Conservation (phyloP, 1,284 basidiomycete genomes). For the Melampsora occidentalis region DNA sequence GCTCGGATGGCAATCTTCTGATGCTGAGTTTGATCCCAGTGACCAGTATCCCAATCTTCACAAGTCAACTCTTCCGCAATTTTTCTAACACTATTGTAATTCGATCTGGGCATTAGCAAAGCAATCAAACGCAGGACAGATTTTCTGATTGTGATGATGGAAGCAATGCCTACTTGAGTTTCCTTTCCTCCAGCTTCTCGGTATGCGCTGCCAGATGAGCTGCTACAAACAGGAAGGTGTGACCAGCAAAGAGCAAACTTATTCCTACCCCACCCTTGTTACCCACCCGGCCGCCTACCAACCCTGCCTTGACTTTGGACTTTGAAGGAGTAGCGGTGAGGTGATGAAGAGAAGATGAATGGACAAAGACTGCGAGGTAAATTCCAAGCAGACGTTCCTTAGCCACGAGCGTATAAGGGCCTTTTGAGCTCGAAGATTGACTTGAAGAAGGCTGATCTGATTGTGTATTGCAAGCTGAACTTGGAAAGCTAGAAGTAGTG, state of each 20-base stretch:
- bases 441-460: neutral
- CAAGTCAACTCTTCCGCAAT: neutral
- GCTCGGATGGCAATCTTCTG: neutral
- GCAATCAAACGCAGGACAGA: no score
- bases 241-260: constrained; percentile 69
- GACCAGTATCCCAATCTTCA: neutral
- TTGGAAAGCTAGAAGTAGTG: neutral
- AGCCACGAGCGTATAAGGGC: constrained; percentile 70
- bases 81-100: neutral
- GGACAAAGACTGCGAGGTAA: constrained; percentile 58
- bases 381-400: constrained; percentile 87
- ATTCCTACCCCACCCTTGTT: constrained; percentile 72
- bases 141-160: no score
- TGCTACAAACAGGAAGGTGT: constrained; percentile 76
- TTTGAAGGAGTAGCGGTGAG: constrained; percentile 55
- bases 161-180: neutral
- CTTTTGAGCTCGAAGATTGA: neutral
- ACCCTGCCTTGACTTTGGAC: constrained; percentile 70
- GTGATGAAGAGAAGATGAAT: neutral
- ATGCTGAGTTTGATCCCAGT: neutral
- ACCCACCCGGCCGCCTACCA: constrained; percentile 80
- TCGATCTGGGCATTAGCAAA: no score
- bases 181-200: neutral
- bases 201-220: constrained; percentile 72
- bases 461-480: neutral